A percentile compares a stretch with the other conserved stretches of the same genome.
Conservation (phyloP, 257 asterid species). For the Cynanchum wilfordii region DNA sequence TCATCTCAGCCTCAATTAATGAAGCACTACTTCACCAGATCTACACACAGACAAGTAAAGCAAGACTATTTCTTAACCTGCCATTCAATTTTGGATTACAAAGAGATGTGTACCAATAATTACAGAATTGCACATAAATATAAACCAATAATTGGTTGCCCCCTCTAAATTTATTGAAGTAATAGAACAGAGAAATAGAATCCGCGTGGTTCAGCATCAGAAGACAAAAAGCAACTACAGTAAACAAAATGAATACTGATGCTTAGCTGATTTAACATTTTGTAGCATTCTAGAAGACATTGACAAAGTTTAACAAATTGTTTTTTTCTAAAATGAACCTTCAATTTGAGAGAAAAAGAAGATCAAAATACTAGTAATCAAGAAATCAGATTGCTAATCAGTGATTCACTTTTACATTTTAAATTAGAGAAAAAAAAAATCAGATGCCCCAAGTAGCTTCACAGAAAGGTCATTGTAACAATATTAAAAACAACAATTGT, state of each 20-base stretch:
- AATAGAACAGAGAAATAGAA: not conserved
- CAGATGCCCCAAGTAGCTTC: not conserved
- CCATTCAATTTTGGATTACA: not conserved
- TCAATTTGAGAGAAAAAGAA: not conserved
- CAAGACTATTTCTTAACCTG: not conserved
- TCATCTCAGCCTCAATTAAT: not conserved
- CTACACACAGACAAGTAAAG: not conserved
- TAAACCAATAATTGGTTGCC: not conserved
- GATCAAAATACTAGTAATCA: not conserved
- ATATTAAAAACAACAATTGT: not conserved
- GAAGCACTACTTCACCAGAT: not conserved
- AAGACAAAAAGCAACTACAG: not conserved
- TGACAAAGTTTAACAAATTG: not conserved
- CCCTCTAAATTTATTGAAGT: not conserved
- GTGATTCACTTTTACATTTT: not conserved
- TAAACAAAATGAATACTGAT: not conserved
- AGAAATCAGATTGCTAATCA: not conserved
- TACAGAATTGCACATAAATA: too few species aligned
- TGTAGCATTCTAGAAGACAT: not conserved
- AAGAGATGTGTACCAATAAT: not conserved
- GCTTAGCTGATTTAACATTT: not conserved
- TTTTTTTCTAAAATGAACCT: not conserved
- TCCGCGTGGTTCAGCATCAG: not conserved
- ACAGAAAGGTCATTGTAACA: not conserved
- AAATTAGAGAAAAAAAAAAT: not conserved